A percentile compares a stretch with the other conserved stretches of the same genome.
phyloP scores from a whole-genome alignment of 306 rosid species.

The Cercis canadensis region DNA sequence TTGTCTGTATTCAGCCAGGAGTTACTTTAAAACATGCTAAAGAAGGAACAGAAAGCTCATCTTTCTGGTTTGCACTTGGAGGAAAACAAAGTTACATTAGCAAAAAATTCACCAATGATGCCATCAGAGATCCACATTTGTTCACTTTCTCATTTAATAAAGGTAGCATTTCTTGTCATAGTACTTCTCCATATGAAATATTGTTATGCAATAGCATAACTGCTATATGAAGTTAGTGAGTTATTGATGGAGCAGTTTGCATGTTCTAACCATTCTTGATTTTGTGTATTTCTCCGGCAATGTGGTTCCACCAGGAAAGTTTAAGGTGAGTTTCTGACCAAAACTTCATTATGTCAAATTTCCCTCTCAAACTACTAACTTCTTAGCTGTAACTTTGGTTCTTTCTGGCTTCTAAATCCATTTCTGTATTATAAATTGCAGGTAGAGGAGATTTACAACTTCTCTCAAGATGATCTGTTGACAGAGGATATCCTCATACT shows the following conservation, averaged over 20 bases:
- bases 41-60: slow-evolving; percentile 98
- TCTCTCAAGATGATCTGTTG: slow-evolving; percentile 92
- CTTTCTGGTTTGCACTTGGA: slow-evolving; percentile 95
- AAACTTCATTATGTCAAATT: slow-evolving; percentile 38
- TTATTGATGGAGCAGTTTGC: slow-evolving; percentile 33
- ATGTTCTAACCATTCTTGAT: slow-evolving; percentile 48
- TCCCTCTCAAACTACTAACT: slow-evolving; percentile 30
- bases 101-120: slow-evolving; percentile 68
- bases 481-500: slow-evolving; percentile 93
- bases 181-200: background rate
- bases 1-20: slow-evolving; percentile 79
- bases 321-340: slow-evolving; percentile 76
- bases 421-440: slow-evolving; percentile 44
- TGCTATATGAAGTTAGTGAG: slow-evolving; percentile 34
- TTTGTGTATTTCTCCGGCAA: slow-evolving; percentile 44
- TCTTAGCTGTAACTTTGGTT: slow-evolving; percentile 22
- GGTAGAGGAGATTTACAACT: slow-evolving; percentile 92
- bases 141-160: slow-evolving; percentile 72
- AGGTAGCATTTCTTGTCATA: slow-evolving; percentile 60
- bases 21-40: slow-evolving; percentile 81
- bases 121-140: slow-evolving; percentile 88
- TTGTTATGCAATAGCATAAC: slow-evolving; percentile 10
- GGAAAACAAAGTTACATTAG: slow-evolving; percentile 87
- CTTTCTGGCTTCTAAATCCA: slow-evolving; percentile 36
- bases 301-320: slow-evolving; percentile 76